Base-by-base conservation (phyloP, 345 rosid species). In the Heritiera fomes region DNA sequence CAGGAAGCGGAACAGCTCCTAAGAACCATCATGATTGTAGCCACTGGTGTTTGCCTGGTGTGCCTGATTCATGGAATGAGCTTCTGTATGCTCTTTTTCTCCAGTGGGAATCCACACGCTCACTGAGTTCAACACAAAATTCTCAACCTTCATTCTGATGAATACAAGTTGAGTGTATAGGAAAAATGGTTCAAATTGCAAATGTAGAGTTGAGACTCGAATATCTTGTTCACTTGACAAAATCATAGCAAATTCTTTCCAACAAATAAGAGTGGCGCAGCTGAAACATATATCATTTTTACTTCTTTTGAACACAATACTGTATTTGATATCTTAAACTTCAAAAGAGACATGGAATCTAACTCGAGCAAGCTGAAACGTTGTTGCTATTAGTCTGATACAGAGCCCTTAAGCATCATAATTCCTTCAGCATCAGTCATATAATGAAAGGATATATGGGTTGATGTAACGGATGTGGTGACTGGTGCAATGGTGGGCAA, bases 41-140 rank as follows among this genome's bases (percentile, higher is more conserved):
- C 84, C 96, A 90, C 53, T 91, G 96, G 96, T 91, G 91, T 86
- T 84, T 91, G 76, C 96, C 96, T 8, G 90, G 94, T 6, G 89
- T 90, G 32, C 96, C 96, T n/a, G 93, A 91, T 80, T 77, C 89
- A 0, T 91, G 91, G 96, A 90, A 91, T 75, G 91, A 89, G 79
- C 89, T 91, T 67, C 84, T 89, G 62, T 89, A 85, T 73, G 89
- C 91, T 0, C 82, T 86, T 63, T 71, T 86, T 76, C 85, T 91
- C 20, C 88, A 81, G 83, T 75, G 50, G 47, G 88, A 86, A 75
- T 73, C 63, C 0, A 13, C 40, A 12, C 71, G 12, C 55, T 41
- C 47, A 4, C 64, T 60, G 65, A 76, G 79, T 43, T 53, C 46
- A 43, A 61, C 73, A 56, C 72, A 76, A 59, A 61, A 49, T 80